Conservation (phyloP, 225 moss, liverwort and hornwort genomes). For the Bryoerythrophyllum caledonicum region DNA sequence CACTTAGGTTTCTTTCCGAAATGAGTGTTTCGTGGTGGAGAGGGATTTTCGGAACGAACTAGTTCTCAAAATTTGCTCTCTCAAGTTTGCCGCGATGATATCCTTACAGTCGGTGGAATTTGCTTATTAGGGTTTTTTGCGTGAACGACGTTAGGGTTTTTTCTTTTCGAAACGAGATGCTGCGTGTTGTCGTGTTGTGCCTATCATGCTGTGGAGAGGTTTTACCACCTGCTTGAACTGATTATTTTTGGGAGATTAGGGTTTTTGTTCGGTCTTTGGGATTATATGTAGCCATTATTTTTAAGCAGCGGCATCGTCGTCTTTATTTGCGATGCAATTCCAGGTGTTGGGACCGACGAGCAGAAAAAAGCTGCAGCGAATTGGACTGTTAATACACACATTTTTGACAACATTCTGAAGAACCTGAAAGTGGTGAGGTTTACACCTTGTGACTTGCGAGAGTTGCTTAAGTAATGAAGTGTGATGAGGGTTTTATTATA, state of each 20-base stretch:
- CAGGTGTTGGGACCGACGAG: constrained; percentile 78
- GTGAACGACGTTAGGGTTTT: too few species aligned
- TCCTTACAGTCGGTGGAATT: too few species aligned
- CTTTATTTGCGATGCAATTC: neutral
- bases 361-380: constrained; percentile 69
- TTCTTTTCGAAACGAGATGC: too few species aligned
- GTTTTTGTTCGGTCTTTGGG: neutral
- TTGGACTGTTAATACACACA: constrained; percentile 87
- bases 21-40: too few species aligned
- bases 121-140: too few species aligned
- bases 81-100: too few species aligned
- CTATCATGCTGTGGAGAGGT: too few species aligned
- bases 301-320: neutral
- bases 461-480: neutral
- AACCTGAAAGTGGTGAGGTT: constrained; percentile 79
- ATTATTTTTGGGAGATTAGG: neutral
- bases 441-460: neutral
- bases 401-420: constrained; percentile 84
- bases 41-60: too few species aligned
- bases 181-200: too few species aligned
- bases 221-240: too few species aligned
- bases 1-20: too few species aligned
- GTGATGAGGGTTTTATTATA: neutral
- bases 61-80: too few species aligned
- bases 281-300: neutral